Evolutionary conservation across 116 monocot genomes (phyloP).

Genomic region (Zostera marina): DNA sequence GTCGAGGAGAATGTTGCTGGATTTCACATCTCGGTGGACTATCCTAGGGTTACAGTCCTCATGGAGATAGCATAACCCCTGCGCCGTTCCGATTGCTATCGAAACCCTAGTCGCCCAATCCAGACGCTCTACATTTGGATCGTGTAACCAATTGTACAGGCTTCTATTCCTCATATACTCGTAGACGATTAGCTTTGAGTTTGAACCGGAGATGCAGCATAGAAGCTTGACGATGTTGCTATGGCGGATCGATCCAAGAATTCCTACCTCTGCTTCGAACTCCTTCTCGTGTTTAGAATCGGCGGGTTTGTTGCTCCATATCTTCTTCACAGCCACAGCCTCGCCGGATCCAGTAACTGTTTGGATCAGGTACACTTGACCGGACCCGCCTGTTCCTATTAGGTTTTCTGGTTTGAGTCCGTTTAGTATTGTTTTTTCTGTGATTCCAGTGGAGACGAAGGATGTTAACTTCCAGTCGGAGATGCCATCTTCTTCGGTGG

Average conservation of each 20-base stretch:
- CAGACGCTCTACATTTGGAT: not conserved
- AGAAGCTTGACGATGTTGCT: constrained; percentile 62
- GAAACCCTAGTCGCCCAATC: constrained; percentile 33
- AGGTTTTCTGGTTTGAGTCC: constrained; percentile 44
- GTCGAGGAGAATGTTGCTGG: constrained; percentile 47
- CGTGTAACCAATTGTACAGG: too few species aligned
- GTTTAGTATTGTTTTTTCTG: constrained; percentile 24
- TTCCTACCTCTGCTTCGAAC: constrained; percentile 41
- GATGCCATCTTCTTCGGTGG: not conserved
- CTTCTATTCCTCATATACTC: too few species aligned
- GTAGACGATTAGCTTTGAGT: constrained; percentile 49
- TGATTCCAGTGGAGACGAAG: constrained; percentile 43
- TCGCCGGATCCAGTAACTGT: constrained; percentile 7
- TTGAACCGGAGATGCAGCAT: constrained; percentile 40
- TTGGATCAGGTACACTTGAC: constrained; percentile 43
- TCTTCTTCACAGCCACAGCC: constrained; percentile 70
- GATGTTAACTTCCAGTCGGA: constrained; percentile 55
- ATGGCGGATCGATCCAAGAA: constrained; percentile 58
- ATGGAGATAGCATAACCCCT: constrained; percentile 42
- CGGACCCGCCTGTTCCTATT: constrained; percentile 52
- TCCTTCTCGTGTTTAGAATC: constrained; percentile 24
- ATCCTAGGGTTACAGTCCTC: constrained; percentile 13
- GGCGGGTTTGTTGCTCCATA: constrained; percentile 10
- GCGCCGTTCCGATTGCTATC: constrained; percentile 37
- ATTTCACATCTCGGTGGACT: constrained; percentile 54